Evolutionary conservation across 495 filamentous ascomycete species (phyloP).

Genomic region (Tuber calosporum): DNA sequence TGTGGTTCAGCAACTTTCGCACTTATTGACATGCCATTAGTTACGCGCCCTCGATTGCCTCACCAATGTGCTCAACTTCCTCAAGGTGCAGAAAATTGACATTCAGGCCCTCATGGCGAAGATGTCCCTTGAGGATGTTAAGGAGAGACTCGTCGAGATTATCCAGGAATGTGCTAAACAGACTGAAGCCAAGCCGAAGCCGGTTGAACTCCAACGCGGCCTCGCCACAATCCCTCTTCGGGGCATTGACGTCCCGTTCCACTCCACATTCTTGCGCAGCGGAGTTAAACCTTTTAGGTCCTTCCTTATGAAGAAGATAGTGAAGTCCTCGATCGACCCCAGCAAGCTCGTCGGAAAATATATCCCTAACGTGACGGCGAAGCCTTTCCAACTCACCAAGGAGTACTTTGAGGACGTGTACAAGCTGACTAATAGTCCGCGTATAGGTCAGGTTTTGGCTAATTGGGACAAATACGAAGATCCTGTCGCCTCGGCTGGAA

Average conservation of each 20-base stretch:
- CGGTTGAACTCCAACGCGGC: constrained; percentile 80
- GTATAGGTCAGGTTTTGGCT: constrained; percentile 80
- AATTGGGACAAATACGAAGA: constrained; percentile 67
- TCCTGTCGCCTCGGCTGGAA: constrained; percentile 16
- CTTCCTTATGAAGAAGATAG: constrained; percentile 98
- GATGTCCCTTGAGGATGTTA: constrained; percentile 67
- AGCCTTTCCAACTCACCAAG: constrained; percentile 89
- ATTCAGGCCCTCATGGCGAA: constrained; percentile 84
- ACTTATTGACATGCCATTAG: constrained; percentile 40
- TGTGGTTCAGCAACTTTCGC: constrained; percentile 37
- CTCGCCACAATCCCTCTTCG: constrained; percentile 94
- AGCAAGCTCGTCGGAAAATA: constrained; percentile 96
- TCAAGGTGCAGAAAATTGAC: constrained; percentile 93
- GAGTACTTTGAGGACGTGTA: constrained; percentile 99
- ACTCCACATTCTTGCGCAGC: constrained; percentile 92
- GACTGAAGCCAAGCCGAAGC: constrained; percentile 79
- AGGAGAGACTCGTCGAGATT: constrained; percentile 73
- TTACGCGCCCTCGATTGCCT: constrained; percentile 91
- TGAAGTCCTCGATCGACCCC: constrained; percentile 95
- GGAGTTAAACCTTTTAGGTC: constrained; percentile 97
- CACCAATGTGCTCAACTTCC: constrained; percentile 82
- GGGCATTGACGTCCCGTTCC: constrained; percentile 98
- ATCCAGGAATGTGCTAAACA: constrained; percentile 75
- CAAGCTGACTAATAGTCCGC: constrained; percentile 80
- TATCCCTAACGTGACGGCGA: constrained; percentile 95